Evolutionary conservation across 2,329 filamentous ascomycete genomes (phyloP), one percentile per base, ranked within the genome.

Genomic region (Knoxdaviesia proteae): DNA sequence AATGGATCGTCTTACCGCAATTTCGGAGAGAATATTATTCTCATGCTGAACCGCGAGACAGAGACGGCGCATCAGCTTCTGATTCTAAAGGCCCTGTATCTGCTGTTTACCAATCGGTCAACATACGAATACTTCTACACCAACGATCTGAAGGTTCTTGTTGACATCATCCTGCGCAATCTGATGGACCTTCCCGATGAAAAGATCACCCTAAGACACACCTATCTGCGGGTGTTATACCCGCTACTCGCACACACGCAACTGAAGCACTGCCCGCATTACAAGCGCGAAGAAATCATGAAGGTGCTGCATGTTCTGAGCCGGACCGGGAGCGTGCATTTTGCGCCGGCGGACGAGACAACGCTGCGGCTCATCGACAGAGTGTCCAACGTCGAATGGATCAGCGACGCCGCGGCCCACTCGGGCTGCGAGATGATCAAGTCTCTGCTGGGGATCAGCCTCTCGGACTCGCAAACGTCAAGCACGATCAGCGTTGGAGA

Each of bases 111-210:
- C 5, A 96, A 84, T 7, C 76, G 76, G 44, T 74, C 80, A 10
- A 98, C 90, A 0, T 84, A 90, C 57, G 90, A 98, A 61, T 98
- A 96, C 60, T 98, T 98, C 56, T 98, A 96, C 59, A 94, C 86
- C 32, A 98, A 98, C 56, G 90, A 98, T 54, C 68, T 98, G 32
- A 82, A 84, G 45, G 90, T 98, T 5, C 71, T 98, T 10, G 69
- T 96, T 39, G 90, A 98, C 54, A 90, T 98, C 49, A 86, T 98
- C 45, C 84, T 98, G 47, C 82, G 90, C 38, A 98, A 98, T 53
- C 67, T 98, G n/a, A 76, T 96, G 52, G 90, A 98, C 56, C 67
- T 98, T 6, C 90, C 92, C 0, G 80, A 88, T 52, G 88, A 94
- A 55, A 76, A 73, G 47, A 65, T 68, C 47, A 68, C 74, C 11